Percentiles rank a stretch among this genome's conserved stretches.
Conservation (phyloP, 768 basidiomycete species). For the Clitopilus hobsonii region DNA sequence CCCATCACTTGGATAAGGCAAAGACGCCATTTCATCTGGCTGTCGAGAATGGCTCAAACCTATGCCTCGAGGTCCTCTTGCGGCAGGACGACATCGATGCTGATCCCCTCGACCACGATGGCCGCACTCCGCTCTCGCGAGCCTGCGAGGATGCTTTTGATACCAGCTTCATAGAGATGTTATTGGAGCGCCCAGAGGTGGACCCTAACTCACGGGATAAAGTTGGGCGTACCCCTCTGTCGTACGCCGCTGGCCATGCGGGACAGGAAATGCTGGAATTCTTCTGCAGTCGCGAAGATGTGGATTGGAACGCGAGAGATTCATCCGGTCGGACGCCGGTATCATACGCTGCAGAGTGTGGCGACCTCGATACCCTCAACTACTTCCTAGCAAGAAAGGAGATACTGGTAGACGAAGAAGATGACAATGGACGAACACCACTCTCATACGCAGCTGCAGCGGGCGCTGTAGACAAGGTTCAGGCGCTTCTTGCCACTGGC, state of each 20-base stretch:
- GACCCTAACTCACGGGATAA: not conserved
- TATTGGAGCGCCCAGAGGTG: not conserved
- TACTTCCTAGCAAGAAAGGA: no score
- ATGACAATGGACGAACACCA: no score
- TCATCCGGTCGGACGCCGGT: not conserved
- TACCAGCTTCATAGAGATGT: not conserved
- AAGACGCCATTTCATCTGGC: not conserved
- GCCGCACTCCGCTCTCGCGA: not conserved
- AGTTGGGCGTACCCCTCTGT: not conserved
- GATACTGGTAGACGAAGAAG: no score
- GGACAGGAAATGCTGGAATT: not conserved
- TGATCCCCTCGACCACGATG: not conserved
- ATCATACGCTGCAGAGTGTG: not conserved
- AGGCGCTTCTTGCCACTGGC: not conserved
- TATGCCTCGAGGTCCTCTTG: not conserved
- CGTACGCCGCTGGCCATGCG: not conserved
- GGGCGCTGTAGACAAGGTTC: not conserved
- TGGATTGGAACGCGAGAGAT: not conserved
- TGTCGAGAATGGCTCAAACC: not conserved
- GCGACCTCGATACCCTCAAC: no score
- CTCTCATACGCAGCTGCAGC: not conserved
- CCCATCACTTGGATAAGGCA: not conserved
- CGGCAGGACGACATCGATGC: not conserved
- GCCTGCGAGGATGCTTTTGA: not conserved
- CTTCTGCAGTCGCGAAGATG: not conserved